Percentiles rank a stretch among this genome's conserved stretches.
Evolutionary conservation across 306 rosid species (phyloP).

Genomic region (Betula pendula): DNA sequence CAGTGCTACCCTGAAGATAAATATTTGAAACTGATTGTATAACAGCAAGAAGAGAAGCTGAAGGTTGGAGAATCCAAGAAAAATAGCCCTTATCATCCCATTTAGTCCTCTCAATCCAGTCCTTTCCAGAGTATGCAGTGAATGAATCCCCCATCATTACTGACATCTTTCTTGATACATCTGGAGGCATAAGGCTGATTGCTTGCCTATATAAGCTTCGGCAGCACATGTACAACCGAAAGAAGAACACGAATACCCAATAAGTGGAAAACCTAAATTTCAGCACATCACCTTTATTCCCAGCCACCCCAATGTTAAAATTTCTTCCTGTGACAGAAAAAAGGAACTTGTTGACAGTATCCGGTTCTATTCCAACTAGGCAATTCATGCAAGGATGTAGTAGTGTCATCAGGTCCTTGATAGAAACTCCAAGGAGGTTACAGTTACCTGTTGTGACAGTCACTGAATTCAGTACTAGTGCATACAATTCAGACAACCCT

Average conservation of each 20-base stretch:
- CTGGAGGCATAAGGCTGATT: conserved; percentile 66
- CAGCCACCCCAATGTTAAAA: conserved; percentile 32
- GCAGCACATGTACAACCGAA: conserved; percentile 70
- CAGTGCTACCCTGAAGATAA: conserved; percentile 40
- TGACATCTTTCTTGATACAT: conserved; percentile 65
- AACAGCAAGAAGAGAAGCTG: conserved; percentile 67
- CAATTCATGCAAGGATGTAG: conserved; percentile 63
- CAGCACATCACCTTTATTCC: conserved; percentile 44
- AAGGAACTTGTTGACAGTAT: conserved; percentile 57
- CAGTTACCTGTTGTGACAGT: conserved; percentile 71
- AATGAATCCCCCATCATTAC: conserved; percentile 57
- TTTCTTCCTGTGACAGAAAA: conserved; percentile 44
- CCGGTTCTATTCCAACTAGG: conserved; percentile 58
- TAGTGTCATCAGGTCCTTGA: conserved; percentile 55
- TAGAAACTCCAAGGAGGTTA: conserved; percentile 55
- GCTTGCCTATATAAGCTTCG: conserved; percentile 71
- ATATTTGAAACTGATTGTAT: conserved; percentile 54
- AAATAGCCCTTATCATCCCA: conserved; percentile 61
- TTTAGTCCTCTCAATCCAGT: conserved; percentile 71
- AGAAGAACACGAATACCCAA: conserved; percentile 75
- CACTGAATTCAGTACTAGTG: conserved; percentile 63
- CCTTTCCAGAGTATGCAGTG: conserved; percentile 59
- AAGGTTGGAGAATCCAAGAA: conserved; percentile 72
- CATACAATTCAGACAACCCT: conserved; percentile 76
- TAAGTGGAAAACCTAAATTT: conserved; percentile 54